Percentiles rank a stretch among this genome's conserved stretches.
These are phyloP conservation scores for Moesziomyces globuligerus DNA, from an alignment of 1,284 basidiomycete genomes.

Conservation along the genomic window DNA sequence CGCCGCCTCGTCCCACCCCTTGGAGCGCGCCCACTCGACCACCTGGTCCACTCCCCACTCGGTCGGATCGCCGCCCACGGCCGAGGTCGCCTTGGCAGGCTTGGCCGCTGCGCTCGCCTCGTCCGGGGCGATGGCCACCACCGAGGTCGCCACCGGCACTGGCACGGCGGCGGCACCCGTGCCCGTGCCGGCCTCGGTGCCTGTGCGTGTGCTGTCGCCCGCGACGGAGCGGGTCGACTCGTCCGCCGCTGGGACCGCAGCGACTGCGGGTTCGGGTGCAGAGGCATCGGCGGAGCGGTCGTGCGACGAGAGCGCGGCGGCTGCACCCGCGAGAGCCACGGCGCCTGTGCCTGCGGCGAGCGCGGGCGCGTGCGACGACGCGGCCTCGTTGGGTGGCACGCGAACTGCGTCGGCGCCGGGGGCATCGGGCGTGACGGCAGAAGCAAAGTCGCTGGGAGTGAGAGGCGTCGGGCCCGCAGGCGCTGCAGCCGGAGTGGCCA, in stretches of 20 bases:
- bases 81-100: constrained; percentile 2
- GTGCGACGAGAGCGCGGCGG: constrained; percentile 61
- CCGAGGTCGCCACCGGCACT: constrained; percentile 54
- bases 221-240: constrained; percentile 34
- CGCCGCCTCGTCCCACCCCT: constrained; percentile 84
- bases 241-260: constrained; percentile 16
- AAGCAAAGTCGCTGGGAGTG: constrained; percentile 16
- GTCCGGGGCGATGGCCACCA: constrained; percentile 60
- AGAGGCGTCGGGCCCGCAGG: constrained; percentile 25
- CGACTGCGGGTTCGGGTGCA: constrained; percentile 3
- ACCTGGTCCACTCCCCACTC: constrained; percentile 92
- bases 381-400: constrained; percentile 1
- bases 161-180: constrained; percentile 41
- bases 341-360: constrained; percentile 24
- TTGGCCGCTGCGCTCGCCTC: constrained; percentile 25
- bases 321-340: constrained; percentile 20
- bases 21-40: constrained; percentile 83
- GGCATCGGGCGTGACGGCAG: constrained; percentile 19
- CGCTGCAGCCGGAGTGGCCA: constrained; percentile 2
- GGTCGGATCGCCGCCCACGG: constrained; percentile 69
- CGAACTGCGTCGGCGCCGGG: background rate
- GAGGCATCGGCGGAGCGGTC: constrained; percentile 22
- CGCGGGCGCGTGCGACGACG: constrained; percentile 5
- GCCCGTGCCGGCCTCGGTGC: constrained; percentile 1
- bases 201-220: constrained; percentile 33